Conservation (phyloP, 441 rosid species). For the Adansonia madagascariensis region DNA sequence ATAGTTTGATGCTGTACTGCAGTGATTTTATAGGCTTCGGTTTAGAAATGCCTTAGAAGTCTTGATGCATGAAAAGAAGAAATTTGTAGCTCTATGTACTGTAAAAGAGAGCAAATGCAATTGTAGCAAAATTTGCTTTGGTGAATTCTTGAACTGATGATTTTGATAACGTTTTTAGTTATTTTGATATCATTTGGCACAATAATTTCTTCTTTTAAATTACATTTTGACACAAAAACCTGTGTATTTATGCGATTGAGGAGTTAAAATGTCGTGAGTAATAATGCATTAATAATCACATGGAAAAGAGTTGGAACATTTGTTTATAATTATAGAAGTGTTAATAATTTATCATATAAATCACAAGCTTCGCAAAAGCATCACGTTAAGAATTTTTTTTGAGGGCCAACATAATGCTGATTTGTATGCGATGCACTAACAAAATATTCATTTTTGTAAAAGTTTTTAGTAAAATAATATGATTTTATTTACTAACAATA, state of each 20-base stretch:
- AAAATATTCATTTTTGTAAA: no score
- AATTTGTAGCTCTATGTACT: background rate
- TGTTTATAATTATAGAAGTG: background rate
- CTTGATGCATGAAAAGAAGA: background rate
- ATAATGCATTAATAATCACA: background rate
- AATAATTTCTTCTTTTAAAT: no score
- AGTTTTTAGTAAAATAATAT: no score
- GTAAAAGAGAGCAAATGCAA: background rate
- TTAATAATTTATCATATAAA: no score
- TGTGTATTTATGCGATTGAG: no score
- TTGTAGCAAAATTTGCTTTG: background rate
- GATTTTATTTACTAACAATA: no score
- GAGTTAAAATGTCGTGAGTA: no score
- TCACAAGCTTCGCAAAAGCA: background rate
- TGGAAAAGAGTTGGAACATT: background rate
- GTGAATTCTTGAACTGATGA: slow-evolving; percentile 2
- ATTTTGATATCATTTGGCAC: background rate
- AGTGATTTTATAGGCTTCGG: background rate
- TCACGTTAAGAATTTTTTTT: background rate
- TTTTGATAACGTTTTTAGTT: no score
- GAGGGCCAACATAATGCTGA: background rate
- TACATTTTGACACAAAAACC: no score
- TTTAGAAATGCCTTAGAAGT: background rate
- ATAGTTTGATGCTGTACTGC: slow-evolving; percentile 22
- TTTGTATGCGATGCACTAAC: no score